Percentiles rank a stretch among this genome's conserved stretches.
Evolutionary conservation across 306 rosid species (phyloP).

Genomic region (Comarum palustre): DNA sequence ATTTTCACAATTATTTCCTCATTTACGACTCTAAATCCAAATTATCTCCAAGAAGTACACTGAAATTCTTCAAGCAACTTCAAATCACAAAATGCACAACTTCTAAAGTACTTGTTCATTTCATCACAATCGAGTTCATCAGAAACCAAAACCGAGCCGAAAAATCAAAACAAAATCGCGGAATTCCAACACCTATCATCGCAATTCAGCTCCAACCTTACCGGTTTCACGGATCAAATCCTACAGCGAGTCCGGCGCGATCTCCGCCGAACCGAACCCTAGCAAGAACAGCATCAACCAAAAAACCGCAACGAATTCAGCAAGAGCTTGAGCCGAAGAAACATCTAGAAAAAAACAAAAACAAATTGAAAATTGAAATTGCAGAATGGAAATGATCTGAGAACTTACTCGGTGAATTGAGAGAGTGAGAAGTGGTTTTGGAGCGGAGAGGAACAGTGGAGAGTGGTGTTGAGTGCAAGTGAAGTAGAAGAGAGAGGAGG

Average conservation of each 20-base stretch:
- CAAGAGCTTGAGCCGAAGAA: not conserved
- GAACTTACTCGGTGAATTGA: slow-evolving; percentile 1
- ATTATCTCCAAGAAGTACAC: not conserved
- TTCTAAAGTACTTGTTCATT: not conserved
- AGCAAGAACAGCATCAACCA: slow-evolving; percentile 13
- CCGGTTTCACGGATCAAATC: slow-evolving; percentile 43
- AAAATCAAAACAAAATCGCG: slow-evolving; percentile 5
- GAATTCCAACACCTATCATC: slow-evolving; percentile 12
- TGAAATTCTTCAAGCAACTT: not conserved
- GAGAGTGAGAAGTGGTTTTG: not conserved
- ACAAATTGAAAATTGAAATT: not conserved
- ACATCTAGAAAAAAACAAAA: not conserved
- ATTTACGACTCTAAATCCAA: slow-evolving; percentile 5
- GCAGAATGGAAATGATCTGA: slow-evolving; percentile 25
- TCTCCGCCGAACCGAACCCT: slow-evolving; percentile 30
- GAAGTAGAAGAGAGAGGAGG: slow-evolving; percentile 28
- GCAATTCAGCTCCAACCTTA: slow-evolving; percentile 26
- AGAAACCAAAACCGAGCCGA: slow-evolving; percentile 20
- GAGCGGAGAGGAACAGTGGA: slow-evolving; percentile 22
- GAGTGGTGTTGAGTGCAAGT: slow-evolving; percentile 24
- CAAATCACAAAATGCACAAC: slow-evolving; percentile 1
- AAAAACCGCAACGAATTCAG: slow-evolving; percentile 9
- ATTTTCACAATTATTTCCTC: not conserved
- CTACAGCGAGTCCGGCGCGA: slow-evolving; percentile 11
- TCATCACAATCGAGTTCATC: slow-evolving; percentile 17